A percentile compares a stretch with the other conserved stretches of the same genome.
These are phyloP conservation scores for Cystoderma amianthinum DNA, from an alignment of 768 basidiomycete genomes.

Conservation along the genomic window DNA sequence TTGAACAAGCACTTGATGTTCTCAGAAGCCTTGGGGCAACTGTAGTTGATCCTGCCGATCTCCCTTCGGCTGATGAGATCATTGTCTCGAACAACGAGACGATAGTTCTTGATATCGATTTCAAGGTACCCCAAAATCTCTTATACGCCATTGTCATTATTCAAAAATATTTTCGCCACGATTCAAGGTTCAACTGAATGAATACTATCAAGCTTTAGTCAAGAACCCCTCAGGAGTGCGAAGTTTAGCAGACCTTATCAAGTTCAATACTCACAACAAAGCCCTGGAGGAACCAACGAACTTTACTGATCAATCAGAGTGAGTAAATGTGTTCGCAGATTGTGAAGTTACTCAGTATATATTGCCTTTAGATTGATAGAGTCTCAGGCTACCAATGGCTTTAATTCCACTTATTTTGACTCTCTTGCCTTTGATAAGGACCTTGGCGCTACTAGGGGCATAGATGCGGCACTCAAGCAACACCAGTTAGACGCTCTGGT, in stretches of 20 bases:
- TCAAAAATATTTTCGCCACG: no score
- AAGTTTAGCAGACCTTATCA: slow-evolving; percentile 49
- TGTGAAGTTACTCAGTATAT: no score
- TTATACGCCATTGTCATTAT: neutral
- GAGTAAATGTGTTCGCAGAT: no score
- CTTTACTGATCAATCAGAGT: slow-evolving; percentile 31
- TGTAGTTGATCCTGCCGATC: slow-evolving; percentile 56
- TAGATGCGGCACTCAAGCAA: slow-evolving; percentile 41
- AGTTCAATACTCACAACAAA: slow-evolving; percentile 46
- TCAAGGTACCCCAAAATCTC: slow-evolving; percentile 58
- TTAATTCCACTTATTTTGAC: slow-evolving; percentile 34
- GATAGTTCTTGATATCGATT: slow-evolving; percentile 46
- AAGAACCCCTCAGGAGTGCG: slow-evolving; percentile 51
- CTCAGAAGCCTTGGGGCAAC: slow-evolving; percentile 36
- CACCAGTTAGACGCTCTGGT: slow-evolving; percentile 46
- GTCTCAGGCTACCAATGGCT: slow-evolving; percentile 30
- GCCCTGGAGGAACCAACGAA: slow-evolving; percentile 37
- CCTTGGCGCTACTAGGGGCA: slow-evolving; percentile 43
- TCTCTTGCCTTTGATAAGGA: slow-evolving; percentile 37
- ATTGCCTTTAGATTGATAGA: slow-evolving; percentile 23
- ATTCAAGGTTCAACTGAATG: slow-evolving; percentile 50
- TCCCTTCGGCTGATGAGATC: slow-evolving; percentile 48
- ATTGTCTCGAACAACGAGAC: slow-evolving; percentile 43
- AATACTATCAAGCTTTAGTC: slow-evolving; percentile 37
- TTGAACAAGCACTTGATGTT: slow-evolving; percentile 29